These are phyloP conservation scores for Fraxinus nigra DNA, from an alignment of 305 asterid genomes.

Conservation along the genomic window DNA sequence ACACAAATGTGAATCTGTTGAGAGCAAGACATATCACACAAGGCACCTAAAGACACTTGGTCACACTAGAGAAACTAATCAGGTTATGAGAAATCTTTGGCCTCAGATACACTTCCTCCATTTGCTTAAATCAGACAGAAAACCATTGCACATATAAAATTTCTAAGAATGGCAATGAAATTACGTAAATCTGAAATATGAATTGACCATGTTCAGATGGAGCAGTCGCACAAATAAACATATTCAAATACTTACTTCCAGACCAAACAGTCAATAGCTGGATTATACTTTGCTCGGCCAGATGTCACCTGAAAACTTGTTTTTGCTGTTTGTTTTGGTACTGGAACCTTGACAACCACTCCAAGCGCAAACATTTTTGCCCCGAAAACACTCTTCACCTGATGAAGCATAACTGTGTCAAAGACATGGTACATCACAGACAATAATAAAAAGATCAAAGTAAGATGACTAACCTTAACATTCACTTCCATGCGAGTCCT, in stretches of 20 bases:
- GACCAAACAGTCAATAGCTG: conserved; percentile 91
- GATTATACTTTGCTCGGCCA: conserved; percentile 93
- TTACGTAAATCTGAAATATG: neutral
- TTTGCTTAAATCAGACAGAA: neutral
- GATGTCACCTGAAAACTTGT: conserved; percentile 98
- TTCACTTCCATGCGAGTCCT: conserved; percentile 99
- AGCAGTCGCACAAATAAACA: conserved; percentile 7
- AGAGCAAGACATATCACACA: neutral
- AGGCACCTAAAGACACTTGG: neutral
- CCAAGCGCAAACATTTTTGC: conserved; percentile 99
- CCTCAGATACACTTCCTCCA: neutral
- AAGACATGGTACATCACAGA: neutral
- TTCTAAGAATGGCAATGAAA: neutral
- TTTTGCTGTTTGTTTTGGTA: conserved; percentile 98
- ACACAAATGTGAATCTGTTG: neutral
- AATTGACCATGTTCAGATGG: conserved; percentile 3
- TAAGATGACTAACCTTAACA: conserved; percentile 71
- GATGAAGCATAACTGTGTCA: conserved; percentile 17
- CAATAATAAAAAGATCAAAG: conserved; percentile 6
- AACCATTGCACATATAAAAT: neutral
- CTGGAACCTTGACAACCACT: conserved; percentile 95
- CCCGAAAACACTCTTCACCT: conserved; percentile 99
- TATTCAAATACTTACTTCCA: conserved; percentile 80
- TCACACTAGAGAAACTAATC: neutral
- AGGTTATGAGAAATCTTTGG: neutral